Conservation (phyloP, 2,329 filamentous ascomycete species). For the Capronia coronata region DNA sequence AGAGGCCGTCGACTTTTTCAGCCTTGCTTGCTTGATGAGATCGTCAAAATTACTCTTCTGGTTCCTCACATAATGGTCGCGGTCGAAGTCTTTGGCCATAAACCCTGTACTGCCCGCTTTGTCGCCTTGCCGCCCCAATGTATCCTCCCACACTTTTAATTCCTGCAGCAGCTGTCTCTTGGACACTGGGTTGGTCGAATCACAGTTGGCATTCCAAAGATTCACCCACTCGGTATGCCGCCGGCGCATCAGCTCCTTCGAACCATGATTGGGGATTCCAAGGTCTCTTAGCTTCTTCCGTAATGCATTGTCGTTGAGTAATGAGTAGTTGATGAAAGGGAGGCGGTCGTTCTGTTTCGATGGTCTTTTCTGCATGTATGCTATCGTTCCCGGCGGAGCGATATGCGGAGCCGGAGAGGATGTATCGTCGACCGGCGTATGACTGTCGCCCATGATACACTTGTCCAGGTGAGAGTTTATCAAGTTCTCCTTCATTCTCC, state of each 20-base stretch:
- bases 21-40: constrained; percentile 55
- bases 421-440: constrained; percentile 13
- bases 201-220: constrained; percentile 94
- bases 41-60: constrained; percentile 71
- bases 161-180: constrained; percentile 69
- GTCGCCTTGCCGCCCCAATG: constrained; percentile 55
- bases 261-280: constrained; percentile 66
- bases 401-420: constrained; percentile 15
- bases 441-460: constrained; percentile 41
- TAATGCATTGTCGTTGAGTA: constrained; percentile 72
- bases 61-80: constrained; percentile 63
- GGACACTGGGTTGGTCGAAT: constrained; percentile 65
- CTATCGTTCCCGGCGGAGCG: constrained; percentile 19
- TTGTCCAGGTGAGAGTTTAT: constrained; percentile 78
- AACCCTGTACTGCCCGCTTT: constrained; percentile 41
- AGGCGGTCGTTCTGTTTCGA: constrained; percentile 51
- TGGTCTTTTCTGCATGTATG: constrained; percentile 20
- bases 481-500: constrained; percentile 68
- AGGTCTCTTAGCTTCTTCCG: constrained; percentile 75
- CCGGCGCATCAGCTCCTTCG: constrained; percentile 62
- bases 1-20: constrained; percentile 3
- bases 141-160: constrained; percentile 78
- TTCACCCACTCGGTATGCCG: constrained; percentile 92
- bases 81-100: constrained; percentile 85
- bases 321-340: constrained; percentile 75